These are phyloP conservation scores for Zanthoxylum bungeanum DNA, from an alignment of 345 rosid genomes.

Conservation along the genomic window DNA sequence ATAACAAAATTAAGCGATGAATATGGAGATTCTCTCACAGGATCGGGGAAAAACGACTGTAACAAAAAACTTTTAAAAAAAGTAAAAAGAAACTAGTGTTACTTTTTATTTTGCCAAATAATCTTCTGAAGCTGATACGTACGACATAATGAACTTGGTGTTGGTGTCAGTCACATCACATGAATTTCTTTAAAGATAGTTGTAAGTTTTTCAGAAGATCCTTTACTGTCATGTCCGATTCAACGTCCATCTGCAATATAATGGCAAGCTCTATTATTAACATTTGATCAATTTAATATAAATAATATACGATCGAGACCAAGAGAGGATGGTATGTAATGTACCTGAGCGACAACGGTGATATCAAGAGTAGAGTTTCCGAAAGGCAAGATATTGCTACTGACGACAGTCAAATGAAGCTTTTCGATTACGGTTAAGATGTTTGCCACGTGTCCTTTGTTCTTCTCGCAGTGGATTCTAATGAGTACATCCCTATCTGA, in stretches of 20 bases:
- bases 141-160: background rate
- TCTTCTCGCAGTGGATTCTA: slow-evolving; percentile 62
- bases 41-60: background rate
- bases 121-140: background rate
- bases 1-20: background rate
- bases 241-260: slow-evolving; percentile 58
- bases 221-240: slow-evolving; percentile 33
- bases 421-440: slow-evolving; percentile 51
- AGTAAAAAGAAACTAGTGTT: background rate
- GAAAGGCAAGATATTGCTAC: slow-evolving; percentile 49
- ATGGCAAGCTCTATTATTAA: background rate
- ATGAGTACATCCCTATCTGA: slow-evolving; percentile 51
- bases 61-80: background rate
- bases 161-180: slow-evolving; percentile 13
- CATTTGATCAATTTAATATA: too few species aligned
- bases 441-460: slow-evolving; percentile 33
- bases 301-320: too few species aligned
- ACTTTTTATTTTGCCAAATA: too few species aligned
- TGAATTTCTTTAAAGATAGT: slow-evolving; percentile 35
- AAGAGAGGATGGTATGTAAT: too few species aligned
- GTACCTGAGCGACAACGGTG: slow-evolving; percentile 71
- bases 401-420: slow-evolving; percentile 37
- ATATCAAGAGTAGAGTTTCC: slow-evolving; percentile 60
- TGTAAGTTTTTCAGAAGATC: slow-evolving; percentile 56
- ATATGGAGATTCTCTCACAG: background rate